These are phyloP conservation scores for Podila minutissima DNA, from an alignment of 192 early-diverging fungal species.

Conservation along the genomic window DNA sequence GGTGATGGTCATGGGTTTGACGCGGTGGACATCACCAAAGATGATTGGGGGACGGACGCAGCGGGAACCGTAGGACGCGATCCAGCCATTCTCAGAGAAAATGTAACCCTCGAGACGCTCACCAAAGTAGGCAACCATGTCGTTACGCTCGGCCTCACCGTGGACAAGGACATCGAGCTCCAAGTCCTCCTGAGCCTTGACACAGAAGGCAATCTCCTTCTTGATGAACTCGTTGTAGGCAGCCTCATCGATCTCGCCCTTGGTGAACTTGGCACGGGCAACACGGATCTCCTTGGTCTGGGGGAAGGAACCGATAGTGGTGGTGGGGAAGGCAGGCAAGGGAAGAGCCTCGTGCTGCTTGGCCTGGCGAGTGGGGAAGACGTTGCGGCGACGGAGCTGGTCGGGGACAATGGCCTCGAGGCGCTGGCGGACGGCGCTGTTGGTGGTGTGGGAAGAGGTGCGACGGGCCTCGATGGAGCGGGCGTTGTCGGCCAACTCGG, in stretches of 20 bases:
- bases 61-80: conserved; percentile 95
- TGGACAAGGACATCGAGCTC: conserved; percentile 97
- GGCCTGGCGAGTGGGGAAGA: conserved; percentile 76
- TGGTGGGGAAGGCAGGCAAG: conserved; percentile 94
- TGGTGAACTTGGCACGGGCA: conserved; percentile 90
- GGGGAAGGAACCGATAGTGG: conserved; percentile 98
- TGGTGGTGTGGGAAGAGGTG: conserved; percentile 83
- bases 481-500: conserved; percentile 76
- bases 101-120: conserved; percentile 92
- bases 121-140: conserved; percentile 98
- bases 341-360: conserved; percentile 81
- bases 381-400: conserved; percentile 78
- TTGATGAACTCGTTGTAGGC: conserved; percentile 89
- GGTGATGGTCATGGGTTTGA: conserved; percentile 92
- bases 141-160: conserved; percentile 97
- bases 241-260: conserved; percentile 72
- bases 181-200: conserved; percentile 89
- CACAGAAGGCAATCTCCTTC: conserved; percentile 83
- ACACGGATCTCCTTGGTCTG: conserved; percentile 97
- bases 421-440: conserved; percentile 82
- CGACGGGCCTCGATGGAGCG: conserved; percentile 74
- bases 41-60: conserved; percentile 98
- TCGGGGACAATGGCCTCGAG: conserved; percentile 71
- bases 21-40: conserved; percentile 95
- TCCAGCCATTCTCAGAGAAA: conserved; percentile 98